phyloP scores from a whole-genome alignment of 1,139 yeast genomes.

The Geotrichum macrosporum region DNA sequence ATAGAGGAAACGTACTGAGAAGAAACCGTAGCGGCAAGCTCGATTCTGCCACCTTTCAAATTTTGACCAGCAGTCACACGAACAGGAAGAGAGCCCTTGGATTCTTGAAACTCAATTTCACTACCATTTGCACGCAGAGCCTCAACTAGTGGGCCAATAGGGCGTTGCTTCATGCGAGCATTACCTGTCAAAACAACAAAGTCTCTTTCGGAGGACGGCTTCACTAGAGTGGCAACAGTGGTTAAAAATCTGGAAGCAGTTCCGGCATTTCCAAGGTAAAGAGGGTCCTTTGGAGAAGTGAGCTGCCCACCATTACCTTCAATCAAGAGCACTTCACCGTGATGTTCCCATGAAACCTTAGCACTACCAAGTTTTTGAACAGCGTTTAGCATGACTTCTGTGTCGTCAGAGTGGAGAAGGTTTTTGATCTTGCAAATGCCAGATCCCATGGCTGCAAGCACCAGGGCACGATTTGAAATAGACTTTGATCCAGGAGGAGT shows the following conservation, averaged over 20 bases:
- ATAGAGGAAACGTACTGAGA: constrained; percentile 97
- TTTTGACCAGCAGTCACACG: constrained; percentile 65
- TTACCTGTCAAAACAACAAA: constrained; percentile 80
- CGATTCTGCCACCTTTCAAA: constrained; percentile 85
- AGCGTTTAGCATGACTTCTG: constrained; percentile 91
- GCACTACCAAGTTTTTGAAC: constrained; percentile 79
- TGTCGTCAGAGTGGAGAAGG: constrained; percentile 88
- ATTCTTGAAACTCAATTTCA: constrained; percentile 62
- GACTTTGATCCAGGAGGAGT: constrained; percentile 97
- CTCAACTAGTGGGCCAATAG: constrained; percentile 93
- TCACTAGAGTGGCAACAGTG: constrained; percentile 79
- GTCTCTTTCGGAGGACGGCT: constrained; percentile 40
- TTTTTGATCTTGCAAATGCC: constrained; percentile 83
- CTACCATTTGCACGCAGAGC: constrained; percentile 82
- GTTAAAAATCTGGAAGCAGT: constrained; percentile 95
- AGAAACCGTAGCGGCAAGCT: constrained; percentile 91
- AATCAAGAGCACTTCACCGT: constrained; percentile 82
- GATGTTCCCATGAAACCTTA: constrained; percentile 65
- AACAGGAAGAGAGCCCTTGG: constrained; percentile 81
- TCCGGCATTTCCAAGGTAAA: constrained; percentile 96
- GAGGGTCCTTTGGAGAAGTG: constrained; percentile 54
- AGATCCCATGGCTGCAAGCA: constrained; percentile 83
- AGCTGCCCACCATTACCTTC: constrained; percentile 83
- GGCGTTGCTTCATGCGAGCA: constrained; percentile 95
- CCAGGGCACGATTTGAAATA: constrained; percentile 88